Evolutionary conservation across 2,329 filamentous ascomycete genomes (phyloP).

Genomic region (Chaetoscypha palmicola): DNA sequence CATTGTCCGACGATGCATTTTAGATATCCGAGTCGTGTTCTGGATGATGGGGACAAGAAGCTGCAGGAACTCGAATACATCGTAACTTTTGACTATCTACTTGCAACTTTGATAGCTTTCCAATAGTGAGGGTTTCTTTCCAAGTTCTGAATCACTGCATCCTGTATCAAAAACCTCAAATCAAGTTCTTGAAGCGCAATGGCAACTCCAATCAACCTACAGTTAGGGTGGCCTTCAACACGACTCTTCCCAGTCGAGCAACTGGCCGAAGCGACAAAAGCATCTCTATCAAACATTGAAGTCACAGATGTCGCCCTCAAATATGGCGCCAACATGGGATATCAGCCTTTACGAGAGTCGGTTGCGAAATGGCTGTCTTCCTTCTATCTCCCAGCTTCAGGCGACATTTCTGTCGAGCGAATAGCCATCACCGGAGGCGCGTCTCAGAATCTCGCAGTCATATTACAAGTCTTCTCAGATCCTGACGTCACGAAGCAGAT

Average conservation of each 20-base stretch:
- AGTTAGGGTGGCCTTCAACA: conserved; percentile 28
- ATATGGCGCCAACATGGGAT: conserved; percentile 58
- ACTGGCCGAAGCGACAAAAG: conserved; percentile 44
- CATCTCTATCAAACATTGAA: conserved; percentile 35
- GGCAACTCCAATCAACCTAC: conserved; percentile 24
- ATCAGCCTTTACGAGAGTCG: conserved; percentile 43
- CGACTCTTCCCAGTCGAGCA: conserved; percentile 48
- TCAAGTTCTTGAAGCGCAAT: too few species aligned
- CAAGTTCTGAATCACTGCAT: not conserved
- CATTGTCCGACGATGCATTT: too few species aligned
- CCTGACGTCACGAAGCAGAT: conserved; percentile 54
- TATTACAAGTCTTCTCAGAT: conserved; percentile 60
- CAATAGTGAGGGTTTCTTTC: too few species aligned
- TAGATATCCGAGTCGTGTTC: too few species aligned
- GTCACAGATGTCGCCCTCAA: conserved; percentile 45
- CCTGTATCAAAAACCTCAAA: not conserved
- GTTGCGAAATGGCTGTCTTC: conserved; percentile 53
- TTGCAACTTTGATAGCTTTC: too few species aligned
- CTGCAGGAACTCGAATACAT: too few species aligned
- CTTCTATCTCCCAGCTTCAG: conserved; percentile 41
- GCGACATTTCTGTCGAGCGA: conserved; percentile 40
- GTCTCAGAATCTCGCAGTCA: conserved; percentile 55
- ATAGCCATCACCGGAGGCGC: conserved; percentile 61
- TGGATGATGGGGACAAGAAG: too few species aligned
- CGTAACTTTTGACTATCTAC: too few species aligned